Evolutionary conservation across 345 rosid genomes (phyloP).

Genomic region (Anastatica hierochuntica): DNA sequence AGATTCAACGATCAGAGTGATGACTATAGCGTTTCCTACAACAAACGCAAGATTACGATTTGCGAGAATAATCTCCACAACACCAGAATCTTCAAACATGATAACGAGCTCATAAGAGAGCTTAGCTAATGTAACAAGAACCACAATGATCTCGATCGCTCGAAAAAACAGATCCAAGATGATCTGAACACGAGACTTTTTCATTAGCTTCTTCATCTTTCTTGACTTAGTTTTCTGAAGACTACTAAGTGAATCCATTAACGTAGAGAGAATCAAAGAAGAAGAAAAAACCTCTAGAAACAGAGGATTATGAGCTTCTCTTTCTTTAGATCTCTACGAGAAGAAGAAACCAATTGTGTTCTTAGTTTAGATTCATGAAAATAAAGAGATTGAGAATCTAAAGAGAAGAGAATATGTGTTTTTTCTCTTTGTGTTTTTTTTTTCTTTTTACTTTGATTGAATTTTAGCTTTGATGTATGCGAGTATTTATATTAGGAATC

Average conservation of each 20-base stretch:
- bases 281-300: no score
- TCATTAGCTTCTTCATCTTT: slow-evolving; percentile 40
- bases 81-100: slow-evolving; percentile 51
- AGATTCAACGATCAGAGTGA: slow-evolving; percentile 53
- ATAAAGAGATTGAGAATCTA: no score
- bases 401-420: no score
- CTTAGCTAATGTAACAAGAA: slow-evolving; percentile 43
- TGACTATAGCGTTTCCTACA: slow-evolving; percentile 61
- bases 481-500: no score
- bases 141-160: slow-evolving; percentile 38
- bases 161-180: slow-evolving; percentile 39
- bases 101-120: slow-evolving; percentile 38
- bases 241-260: slow-evolving; percentile 58
- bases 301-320: neutral
- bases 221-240: slow-evolving; percentile 34
- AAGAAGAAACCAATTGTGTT: no score
- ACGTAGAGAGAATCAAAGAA: neutral
- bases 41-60: slow-evolving; percentile 65
- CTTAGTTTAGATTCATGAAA: no score
- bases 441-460: no score
- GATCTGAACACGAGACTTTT: slow-evolving; percentile 35
- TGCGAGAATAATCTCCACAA: slow-evolving; percentile 27
- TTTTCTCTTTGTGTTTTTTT: no score
- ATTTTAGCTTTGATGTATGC: no score
- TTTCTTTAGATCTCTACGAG: slow-evolving; percentile 9